Conservation (phyloP, 1,284 basidiomycete genomes). For the Irpex sp. region DNA sequence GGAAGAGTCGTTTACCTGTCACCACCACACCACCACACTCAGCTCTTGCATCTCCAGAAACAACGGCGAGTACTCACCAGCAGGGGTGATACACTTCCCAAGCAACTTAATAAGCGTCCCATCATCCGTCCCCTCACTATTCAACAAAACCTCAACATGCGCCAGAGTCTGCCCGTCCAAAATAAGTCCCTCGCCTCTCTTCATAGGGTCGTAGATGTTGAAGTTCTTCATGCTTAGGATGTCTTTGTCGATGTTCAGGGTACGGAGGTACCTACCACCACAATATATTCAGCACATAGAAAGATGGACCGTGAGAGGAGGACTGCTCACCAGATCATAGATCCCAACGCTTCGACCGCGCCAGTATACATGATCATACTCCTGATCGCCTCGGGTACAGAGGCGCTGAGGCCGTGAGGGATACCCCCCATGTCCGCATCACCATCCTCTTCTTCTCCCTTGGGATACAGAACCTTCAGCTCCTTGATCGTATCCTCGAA, state of each 20-base stretch:
- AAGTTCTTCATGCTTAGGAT: constrained; percentile 93
- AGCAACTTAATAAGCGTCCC: constrained; percentile 84
- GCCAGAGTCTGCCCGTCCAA: constrained; percentile 93
- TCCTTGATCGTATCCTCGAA: constrained; percentile 72
- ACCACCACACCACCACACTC: not conserved
- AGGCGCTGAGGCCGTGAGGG: constrained; percentile 36
- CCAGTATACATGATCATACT: constrained; percentile 62
- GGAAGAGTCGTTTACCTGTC: constrained; percentile 85
- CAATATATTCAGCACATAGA: not conserved
- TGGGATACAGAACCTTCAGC: constrained; percentile 67
- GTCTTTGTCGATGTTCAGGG: constrained; percentile 92
- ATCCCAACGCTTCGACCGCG: constrained; percentile 83
- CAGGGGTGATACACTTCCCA: constrained; percentile 85
- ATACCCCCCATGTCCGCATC: constrained; percentile 45
- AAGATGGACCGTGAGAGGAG: not conserved
- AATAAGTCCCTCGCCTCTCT: constrained; percentile 75
- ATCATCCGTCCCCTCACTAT: constrained; percentile 88
- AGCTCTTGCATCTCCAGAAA: not conserved
- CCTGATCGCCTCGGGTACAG: constrained; percentile 73
- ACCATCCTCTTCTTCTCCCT: constrained; percentile 34
- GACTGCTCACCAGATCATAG: constrained; percentile 74
- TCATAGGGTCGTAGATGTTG: constrained; percentile 95
- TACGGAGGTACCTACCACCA: constrained; percentile 70
- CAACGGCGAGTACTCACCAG: constrained; percentile 50
- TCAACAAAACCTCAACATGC: constrained; percentile 89